Evolutionary conservation across 805 yeast species (phyloP), one percentile per base, ranked within the genome.

Genomic region (Candida argentea): DNA sequence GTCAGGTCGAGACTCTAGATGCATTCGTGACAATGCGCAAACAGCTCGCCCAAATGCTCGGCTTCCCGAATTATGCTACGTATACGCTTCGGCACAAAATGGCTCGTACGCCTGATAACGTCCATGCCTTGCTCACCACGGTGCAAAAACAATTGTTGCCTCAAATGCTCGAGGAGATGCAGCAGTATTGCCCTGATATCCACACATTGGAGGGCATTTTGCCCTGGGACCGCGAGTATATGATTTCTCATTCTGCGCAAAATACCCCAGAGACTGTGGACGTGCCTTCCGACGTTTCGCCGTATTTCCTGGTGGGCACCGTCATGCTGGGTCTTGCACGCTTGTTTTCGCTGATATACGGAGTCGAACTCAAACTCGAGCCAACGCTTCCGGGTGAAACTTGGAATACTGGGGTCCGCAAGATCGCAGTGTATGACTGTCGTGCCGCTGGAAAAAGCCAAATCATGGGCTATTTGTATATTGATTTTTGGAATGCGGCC

Each of bases 161-260:
- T 16, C 46, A 55, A 16, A 42, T 37, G 22, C 55, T 52, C 27
- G 44, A 37, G 3, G 40, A 32, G 6, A 43, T 7, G 10, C 16
- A n/a, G n/a, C 20, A 18, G 24, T 21, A n/a, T 8, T 9, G 12
- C 17, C 19, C 9, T 7, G 29, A 26, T 20, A 12, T 26, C 6
- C 65, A 66, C 14, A 52, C 73, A 2, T 48, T 70, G 4, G 52
- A 53, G 6, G 49, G 52, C 8, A 64, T 86, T 18, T 69, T 73
- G 34, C 95, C 95, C 1, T 91, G 97, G 97, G 97, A 91, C 51
- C 67, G 94, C 35, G 94, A 86, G 37, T 87, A 69, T 34, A 38
- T 69, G 15, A 7, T 8, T 8, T 10, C 10, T 8, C 7, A 18
- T 18, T n/a, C n/a, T n/a, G 20, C 20, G 7, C 7, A 8, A 7